Evolutionary conservation across 345 rosid species (phyloP).

Genomic region (Physaria fendleri): DNA sequence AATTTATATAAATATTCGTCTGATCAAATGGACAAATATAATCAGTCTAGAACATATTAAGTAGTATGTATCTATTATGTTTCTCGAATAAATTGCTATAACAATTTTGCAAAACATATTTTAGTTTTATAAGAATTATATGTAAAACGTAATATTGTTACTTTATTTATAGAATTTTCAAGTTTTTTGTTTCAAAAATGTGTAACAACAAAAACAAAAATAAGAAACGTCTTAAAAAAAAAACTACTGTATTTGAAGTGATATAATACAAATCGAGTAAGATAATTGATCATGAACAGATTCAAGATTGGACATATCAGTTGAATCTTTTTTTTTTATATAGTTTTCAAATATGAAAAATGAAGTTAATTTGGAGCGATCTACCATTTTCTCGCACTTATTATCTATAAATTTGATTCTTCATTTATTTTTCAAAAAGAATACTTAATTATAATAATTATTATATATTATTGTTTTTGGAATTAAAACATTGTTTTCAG

Average conservation of each 20-base stretch:
- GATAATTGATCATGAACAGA: constrained; percentile 2
- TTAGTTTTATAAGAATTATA: background rate
- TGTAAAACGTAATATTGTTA: background rate
- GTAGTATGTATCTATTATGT: background rate
- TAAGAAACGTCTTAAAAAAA: background rate
- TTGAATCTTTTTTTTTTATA: background rate
- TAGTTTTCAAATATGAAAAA: constrained; percentile 8
- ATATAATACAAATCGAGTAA: background rate
- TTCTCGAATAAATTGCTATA: background rate
- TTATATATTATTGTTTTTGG: no score
- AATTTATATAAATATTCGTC: no score
- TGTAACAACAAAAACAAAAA: no score
- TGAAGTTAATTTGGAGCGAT: constrained; percentile 23
- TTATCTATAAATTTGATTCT: no score
- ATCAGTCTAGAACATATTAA: background rate
- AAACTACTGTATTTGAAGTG: constrained; percentile 4
- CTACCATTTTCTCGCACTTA: no score
- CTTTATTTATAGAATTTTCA: background rate
- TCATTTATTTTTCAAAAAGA: no score
- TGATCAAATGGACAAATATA: background rate
- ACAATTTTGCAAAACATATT: background rate
- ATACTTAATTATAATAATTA: no score
- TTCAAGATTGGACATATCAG: constrained; percentile 22
- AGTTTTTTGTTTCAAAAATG: background rate
- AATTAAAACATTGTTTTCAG: background rate